Percentiles rank a stretch among this genome's conserved stretches.
Conservation (phyloP, 2,329 filamentous ascomycete species). For the Venturia aucupariae region DNA sequence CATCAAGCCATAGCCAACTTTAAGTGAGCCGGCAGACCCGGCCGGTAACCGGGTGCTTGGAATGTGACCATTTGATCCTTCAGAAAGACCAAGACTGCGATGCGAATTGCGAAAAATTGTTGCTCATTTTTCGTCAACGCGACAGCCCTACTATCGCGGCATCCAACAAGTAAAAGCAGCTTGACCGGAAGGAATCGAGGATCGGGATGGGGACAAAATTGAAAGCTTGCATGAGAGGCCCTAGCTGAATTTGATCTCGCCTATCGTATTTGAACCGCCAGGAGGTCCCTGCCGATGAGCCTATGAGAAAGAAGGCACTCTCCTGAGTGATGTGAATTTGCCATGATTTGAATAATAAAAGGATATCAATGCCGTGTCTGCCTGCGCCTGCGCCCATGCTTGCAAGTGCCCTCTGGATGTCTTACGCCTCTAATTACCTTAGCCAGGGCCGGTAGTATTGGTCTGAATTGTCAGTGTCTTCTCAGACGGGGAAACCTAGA, state of each 20-base stretch:
- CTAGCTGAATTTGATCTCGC: not conserved
- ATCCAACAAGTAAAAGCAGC: not conserved
- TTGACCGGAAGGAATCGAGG: not conserved
- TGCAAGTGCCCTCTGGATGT: not conserved
- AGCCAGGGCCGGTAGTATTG: not conserved
- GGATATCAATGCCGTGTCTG: not conserved
- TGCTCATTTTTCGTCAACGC: not conserved
- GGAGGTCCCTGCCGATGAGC: not conserved
- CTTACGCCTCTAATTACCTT: not conserved
- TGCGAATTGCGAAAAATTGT: not conserved
- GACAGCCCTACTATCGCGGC: not conserved
- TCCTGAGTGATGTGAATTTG: not conserved
- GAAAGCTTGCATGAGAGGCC: not conserved
- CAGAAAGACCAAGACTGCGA: not conserved
- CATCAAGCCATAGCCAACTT: not conserved
- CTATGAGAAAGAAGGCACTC: not conserved
- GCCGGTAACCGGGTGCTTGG: not conserved
- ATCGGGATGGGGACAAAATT: not conserved
- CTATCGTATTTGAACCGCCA: not conserved
- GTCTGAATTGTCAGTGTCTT: not conserved
- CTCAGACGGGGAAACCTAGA: constrained; percentile 39
- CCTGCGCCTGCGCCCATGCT: not conserved
- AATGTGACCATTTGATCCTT: not conserved
- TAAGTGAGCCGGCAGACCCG: not conserved
- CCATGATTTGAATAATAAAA: not conserved